These are phyloP conservation scores for Clonostachys solani DNA, from an alignment of 2,329 filamentous ascomycete genomes.

Conservation along the genomic window DNA sequence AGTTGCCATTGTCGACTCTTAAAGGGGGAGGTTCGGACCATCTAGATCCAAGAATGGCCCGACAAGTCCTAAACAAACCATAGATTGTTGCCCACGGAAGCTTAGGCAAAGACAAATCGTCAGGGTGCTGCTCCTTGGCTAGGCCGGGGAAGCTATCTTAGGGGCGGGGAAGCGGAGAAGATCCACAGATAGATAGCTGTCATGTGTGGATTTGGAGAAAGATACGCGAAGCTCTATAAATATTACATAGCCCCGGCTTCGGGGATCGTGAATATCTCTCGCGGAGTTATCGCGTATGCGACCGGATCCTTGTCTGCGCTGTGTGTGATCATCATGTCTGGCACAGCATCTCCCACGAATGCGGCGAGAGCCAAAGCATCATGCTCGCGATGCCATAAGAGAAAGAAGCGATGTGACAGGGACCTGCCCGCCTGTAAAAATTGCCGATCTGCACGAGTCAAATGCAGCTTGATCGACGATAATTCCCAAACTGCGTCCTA, in stretches of 20 bases:
- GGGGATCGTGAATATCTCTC: background rate
- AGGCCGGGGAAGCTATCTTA: no score
- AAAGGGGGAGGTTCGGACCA: background rate
- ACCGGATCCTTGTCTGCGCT: background rate
- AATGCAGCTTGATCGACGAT: slow-evolving; percentile 34
- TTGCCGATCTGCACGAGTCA: slow-evolving; percentile 25
- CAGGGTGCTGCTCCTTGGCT: no score
- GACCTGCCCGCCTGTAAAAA: slow-evolving; percentile 29
- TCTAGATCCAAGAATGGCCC: no score
- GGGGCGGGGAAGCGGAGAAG: no score
- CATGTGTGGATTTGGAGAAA: no score
- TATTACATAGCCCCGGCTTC: background rate
- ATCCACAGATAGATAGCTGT: no score
- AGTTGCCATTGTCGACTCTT: slow-evolving; percentile 16
- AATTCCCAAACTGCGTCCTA: slow-evolving; percentile 30
- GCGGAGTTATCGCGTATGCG: background rate
- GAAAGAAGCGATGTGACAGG: slow-evolving; percentile 37
- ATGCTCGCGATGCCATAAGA: slow-evolving; percentile 31
- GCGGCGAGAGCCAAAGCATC: slow-evolving; percentile 14
- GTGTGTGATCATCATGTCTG: background rate
- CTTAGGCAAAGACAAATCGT: no score
- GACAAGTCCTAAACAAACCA: no score
- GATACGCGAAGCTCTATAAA: background rate
- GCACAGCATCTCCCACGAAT: background rate
- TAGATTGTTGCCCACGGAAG: no score